Evolutionary conservation across 2,329 filamentous ascomycete species (phyloP).

Genomic region (Diaporthe aspalathi): DNA sequence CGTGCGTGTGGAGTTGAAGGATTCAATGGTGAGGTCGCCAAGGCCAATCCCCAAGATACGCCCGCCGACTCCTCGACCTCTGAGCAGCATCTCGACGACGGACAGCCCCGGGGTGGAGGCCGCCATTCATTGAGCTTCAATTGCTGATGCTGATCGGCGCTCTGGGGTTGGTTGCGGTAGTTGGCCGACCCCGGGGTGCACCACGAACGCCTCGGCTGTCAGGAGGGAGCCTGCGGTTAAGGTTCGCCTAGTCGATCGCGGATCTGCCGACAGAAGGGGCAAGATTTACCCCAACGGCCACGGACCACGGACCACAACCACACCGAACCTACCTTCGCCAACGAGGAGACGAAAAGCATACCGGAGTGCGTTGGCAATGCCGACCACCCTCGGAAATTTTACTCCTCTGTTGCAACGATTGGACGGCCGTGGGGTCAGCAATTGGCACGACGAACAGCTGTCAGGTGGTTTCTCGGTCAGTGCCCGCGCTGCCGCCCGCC

Average conservation of each 20-base stretch:
- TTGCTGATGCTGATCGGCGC: not conserved
- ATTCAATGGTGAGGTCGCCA: constrained; percentile 23
- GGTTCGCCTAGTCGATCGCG: constrained; percentile 26
- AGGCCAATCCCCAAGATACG: constrained; percentile 8
- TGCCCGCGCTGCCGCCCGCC: not conserved
- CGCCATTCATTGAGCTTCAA: not conserved
- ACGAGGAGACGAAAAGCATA: not conserved
- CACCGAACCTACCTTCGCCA: not conserved
- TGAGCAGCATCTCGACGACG: not conserved
- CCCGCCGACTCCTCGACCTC: not conserved
- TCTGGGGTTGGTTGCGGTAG: not conserved
- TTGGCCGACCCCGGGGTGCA: not conserved
- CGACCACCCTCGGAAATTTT: not conserved
- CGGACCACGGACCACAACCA: not conserved
- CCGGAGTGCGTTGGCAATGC: not conserved
- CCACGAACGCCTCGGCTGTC: not conserved
- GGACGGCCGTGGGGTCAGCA: too few relatives aligned
- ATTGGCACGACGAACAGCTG: not conserved
- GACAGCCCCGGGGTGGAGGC: not conserved
- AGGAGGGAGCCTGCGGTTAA: constrained; percentile 27
- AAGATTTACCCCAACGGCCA: constrained; percentile 22
- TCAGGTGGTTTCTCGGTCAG: not conserved
- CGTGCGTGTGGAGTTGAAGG: constrained; percentile 27
- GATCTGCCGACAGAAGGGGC: constrained; percentile 22
- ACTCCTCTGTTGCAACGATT: not conserved